Evolutionary conservation across 1,284 basidiomycete species (phyloP), one percentile per base, ranked within the genome.

Genomic region (Trichosporon sp.): DNA sequence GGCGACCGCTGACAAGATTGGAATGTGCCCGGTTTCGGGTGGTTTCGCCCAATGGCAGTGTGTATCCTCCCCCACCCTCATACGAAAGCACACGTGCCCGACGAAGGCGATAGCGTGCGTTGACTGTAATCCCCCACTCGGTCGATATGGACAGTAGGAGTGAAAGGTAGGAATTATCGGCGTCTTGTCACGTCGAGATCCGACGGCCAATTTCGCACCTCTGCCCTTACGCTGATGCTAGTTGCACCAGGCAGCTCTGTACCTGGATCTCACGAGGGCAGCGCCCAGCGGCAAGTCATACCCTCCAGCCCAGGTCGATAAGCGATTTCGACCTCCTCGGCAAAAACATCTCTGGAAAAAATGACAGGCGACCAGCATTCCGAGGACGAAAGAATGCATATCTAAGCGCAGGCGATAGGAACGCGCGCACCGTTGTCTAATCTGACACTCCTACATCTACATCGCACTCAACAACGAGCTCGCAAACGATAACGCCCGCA

Each of bases 1-100:
- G 59, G 59, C 59, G 59, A 35, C 32, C 59, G 59, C 59, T 63
- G 59, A 63, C 59, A 10, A 40, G 38, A 40, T 40, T 40, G 38
- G 38, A 40, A 40, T 40, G 38, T 12, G 54, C 26, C 54, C 21
- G 54, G 26, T 19, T 21, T 56, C 54, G 56, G 56, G 4, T 31
- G 10, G 2, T 5, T 14, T 16, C 19, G 21, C 21, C 51, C 51
- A 54, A 54, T 54, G 51, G 6, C 19, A 16, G 11, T 10, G 19
- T 21, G 51, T 16, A 4, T 6, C 19, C 51, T 21, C 31, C 16
- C 59, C 59, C 31, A n/a, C 31, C 32, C 31, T 6, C 4, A 32
- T 11, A n/a, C 59, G 14, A 32, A 3, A 7, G 31, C 59, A 35
- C 59, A 63, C 59, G 32, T 35, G 59, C 32, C 16, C 32, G 32